These are phyloP conservation scores for Beverwykella pulmonaria DNA, from an alignment of 495 filamentous ascomycete genomes.

Conservation along the genomic window DNA sequence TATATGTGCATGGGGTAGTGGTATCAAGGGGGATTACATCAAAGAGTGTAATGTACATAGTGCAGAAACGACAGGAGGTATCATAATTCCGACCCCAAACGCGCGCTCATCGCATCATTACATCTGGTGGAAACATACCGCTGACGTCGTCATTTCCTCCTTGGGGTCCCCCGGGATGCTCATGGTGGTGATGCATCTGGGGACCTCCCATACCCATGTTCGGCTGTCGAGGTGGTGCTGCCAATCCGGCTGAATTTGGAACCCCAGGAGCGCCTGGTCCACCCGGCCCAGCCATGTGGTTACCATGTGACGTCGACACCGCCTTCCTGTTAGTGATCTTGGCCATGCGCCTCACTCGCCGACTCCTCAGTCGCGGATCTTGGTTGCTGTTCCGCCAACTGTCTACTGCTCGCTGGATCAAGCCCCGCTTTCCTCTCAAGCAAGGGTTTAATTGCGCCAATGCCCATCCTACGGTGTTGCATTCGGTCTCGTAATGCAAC, in stretches of 20 bases:
- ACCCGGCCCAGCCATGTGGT: conserved; percentile 56
- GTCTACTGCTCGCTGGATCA: conserved; percentile 96
- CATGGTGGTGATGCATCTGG: conserved; percentile 78
- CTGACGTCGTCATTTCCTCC: conserved; percentile 81
- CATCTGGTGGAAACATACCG: conserved; percentile 75
- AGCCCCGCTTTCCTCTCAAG: conserved; percentile 85
- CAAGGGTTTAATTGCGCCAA: conserved; percentile 89
- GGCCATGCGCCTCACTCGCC: conserved; percentile 89
- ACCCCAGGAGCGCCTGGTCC: conserved; percentile 52
- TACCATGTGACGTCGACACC: conserved; percentile 50
- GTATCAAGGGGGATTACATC: conserved; percentile 58
- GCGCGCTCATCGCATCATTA: conserved; percentile 48
- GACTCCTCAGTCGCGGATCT: conserved; percentile 84
- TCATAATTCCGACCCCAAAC: conserved; percentile 35
- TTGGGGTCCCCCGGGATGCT: conserved; percentile 68
- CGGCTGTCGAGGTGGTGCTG: conserved; percentile 40
- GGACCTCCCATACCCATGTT: conserved; percentile 64
- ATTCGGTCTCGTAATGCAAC: conserved; percentile 94
- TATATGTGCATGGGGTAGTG: conserved; percentile 38
- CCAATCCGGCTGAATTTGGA: conserved; percentile 41
- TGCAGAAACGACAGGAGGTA: conserved; percentile 40
- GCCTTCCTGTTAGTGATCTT: conserved; percentile 88
- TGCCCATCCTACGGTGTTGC: conserved; percentile 97
- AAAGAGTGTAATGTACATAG: conserved; percentile 54
- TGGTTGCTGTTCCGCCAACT: conserved; percentile 99